A percentile compares a stretch with the other conserved stretches of the same genome.
phyloP scores from a whole-genome alignment of 345 rosid species.

The Litchi chinensis region DNA sequence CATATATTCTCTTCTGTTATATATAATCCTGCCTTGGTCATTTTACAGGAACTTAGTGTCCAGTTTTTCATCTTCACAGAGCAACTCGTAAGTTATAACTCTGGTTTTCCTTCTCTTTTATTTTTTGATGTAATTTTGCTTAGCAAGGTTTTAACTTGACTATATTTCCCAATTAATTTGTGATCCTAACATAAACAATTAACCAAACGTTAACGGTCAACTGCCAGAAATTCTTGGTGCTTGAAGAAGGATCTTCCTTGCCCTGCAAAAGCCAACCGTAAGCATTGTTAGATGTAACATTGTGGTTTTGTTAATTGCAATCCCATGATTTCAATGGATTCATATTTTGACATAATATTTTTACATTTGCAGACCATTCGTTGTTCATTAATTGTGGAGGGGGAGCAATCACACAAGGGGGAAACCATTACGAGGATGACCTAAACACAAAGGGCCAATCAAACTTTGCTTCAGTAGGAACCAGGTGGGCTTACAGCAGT shows the following conservation, averaged over 20 bases:
- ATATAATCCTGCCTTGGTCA: slow-evolving; percentile 12
- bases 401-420: neutral
- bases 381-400: slow-evolving; percentile 90
- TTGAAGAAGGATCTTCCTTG: slow-evolving; percentile 71
- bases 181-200: neutral
- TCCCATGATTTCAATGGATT: neutral
- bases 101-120: neutral
- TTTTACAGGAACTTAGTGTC: slow-evolving; percentile 69
- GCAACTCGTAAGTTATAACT: slow-evolving; percentile 57
- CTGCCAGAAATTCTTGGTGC: slow-evolving; percentile 63
- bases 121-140: neutral
- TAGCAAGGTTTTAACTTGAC: neutral
- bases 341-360: too few species aligned
- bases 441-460: slow-evolving; percentile 38
- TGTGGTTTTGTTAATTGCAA: neutral
- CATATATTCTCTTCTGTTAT: neutral
- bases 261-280: slow-evolving; percentile 43
- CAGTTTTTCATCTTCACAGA: slow-evolving; percentile 41
- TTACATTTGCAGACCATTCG: slow-evolving; percentile 48
- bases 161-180: neutral
- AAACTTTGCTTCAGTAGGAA: slow-evolving; percentile 28
- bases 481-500: slow-evolving; percentile 78
- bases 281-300: slow-evolving; percentile 25
- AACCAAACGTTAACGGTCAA: slow-evolving; percentile 9
- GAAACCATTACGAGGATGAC: slow-evolving; percentile 56